phyloP scores from a whole-genome alignment of 192 early-diverging fungal species.

The Podila verticillata region DNA sequence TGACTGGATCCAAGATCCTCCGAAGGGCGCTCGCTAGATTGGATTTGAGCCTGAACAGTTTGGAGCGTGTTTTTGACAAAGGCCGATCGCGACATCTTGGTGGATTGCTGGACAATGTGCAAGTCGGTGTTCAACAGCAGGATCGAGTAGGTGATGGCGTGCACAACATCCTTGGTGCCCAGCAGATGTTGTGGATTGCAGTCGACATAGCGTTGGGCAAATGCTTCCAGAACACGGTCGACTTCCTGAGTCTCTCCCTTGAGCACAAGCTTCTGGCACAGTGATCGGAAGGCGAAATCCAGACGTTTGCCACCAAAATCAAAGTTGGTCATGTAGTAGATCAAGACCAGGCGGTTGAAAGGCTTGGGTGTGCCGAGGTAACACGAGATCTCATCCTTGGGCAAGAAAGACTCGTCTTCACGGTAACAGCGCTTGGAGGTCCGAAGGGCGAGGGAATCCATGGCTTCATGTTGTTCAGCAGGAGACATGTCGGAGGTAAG shows the following conservation, averaged over 20 bases:
- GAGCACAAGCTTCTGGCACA: slow-evolving; percentile 83
- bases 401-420: slow-evolving; percentile 57
- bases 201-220: slow-evolving; percentile 84
- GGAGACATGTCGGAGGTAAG: slow-evolving; percentile 9
- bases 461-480: slow-evolving; percentile 9
- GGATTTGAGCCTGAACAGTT: slow-evolving; percentile 47
- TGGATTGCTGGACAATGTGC: slow-evolving; percentile 80
- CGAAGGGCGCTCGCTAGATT: slow-evolving; percentile 2
- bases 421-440: slow-evolving; percentile 41
- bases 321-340: slow-evolving; percentile 81
- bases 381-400: slow-evolving; percentile 56
- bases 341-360: slow-evolving; percentile 65
- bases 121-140: slow-evolving; percentile 94
- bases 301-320: slow-evolving; percentile 76
- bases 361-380: slow-evolving; percentile 63
- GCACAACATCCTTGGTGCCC: slow-evolving; percentile 77
- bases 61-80: slow-evolving; percentile 80
- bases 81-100: slow-evolving; percentile 78
- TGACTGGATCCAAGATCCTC: slow-evolving; percentile 1
- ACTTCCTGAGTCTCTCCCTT: slow-evolving; percentile 95
- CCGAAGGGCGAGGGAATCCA: background rate
- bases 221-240: slow-evolving; percentile 86
- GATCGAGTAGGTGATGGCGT: slow-evolving; percentile 87
- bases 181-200: slow-evolving; percentile 78
- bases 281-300: slow-evolving; percentile 79